Evolutionary conservation across 306 rosid genomes (phyloP), one percentile per base, ranked within the genome.

Genomic region (Lathyrus sativus): DNA sequence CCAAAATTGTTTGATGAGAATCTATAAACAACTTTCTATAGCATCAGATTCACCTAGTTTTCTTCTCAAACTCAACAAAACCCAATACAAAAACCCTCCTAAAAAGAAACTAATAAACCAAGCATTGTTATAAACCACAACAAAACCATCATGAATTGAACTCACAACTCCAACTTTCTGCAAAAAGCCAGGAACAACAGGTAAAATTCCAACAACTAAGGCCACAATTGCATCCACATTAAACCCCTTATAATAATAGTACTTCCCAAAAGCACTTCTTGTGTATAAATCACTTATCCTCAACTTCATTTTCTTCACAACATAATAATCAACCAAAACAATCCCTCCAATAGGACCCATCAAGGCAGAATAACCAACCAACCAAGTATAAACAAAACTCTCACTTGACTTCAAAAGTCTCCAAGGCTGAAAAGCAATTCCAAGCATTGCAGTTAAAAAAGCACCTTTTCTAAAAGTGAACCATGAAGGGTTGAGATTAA

Each of bases 301-400:
- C 48, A 92, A 83, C 0, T 70, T 41, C 7, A 81, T 78, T n/a
- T 61, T 19, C 3, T 18, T 79, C 6, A 92, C 11, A 15, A 92
- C 74, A 64, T 92, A 92, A 72, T 89, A 92, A 82, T 92, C 98
- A 0, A 77, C 80, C 2, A 89, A 62, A 68, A 92, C 51, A 53
- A 92, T 83, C 29, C 92, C 95, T 11, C 85, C 95, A 65, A 89
- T 85, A 6, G 98, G 98, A 63, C 95, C 98, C 80, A 85, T 41
- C 14, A 89, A 53, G 2, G 98, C 96, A 31, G 98, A 92, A 65
- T 92, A 86, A n/a, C 98, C 95, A 64, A 92, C 85, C 13, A 92
- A 82, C 98, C 98, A 92, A 6, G 95, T 89, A 33, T 89, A 87
- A 2, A 92, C 98, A 70, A 89, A 92, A 77, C 95, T 87, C 86